phyloP scores from a whole-genome alignment of 2,329 filamentous ascomycete species.

The Nemania abortiva region DNA sequence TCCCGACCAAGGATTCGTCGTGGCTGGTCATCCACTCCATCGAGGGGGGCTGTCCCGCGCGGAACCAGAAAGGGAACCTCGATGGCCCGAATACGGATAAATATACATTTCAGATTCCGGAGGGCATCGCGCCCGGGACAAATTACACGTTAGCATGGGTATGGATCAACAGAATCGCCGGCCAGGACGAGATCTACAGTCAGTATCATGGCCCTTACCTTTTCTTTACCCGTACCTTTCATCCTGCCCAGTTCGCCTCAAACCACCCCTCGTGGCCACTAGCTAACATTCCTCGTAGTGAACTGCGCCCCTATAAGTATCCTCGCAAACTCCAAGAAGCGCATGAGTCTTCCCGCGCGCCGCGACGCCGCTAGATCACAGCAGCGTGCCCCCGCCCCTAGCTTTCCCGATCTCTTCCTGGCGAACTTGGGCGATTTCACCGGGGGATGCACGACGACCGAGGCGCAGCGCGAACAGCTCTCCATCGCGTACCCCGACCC shows the following conservation, averaged over 20 bases:
- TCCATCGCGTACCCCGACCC: constrained; percentile 70
- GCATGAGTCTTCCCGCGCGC: constrained; percentile 31
- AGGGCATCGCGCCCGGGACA: constrained; percentile 67
- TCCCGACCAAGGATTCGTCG: constrained; percentile 64
- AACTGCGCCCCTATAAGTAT: constrained; percentile 77
- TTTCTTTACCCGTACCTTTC: not conserved
- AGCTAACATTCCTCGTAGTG: constrained; percentile 53
- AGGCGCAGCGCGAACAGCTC: constrained; percentile 56
- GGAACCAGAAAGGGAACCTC: constrained; percentile 63
- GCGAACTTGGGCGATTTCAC: constrained; percentile 67
- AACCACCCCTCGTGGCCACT: not conserved
- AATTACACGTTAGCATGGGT: constrained; percentile 79
- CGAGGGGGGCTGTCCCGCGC: constrained; percentile 74
- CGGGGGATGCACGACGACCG: constrained; percentile 65
- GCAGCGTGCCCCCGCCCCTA: constrained; percentile 34
- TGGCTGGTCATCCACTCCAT: constrained; percentile 81
- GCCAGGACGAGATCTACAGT: constrained; percentile 78
- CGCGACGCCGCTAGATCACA: constrained; percentile 34
- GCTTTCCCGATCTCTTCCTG: constrained; percentile 75
- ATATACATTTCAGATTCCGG: constrained; percentile 71
- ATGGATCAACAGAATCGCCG: constrained; percentile 76
- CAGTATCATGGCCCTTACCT: constrained; percentile 66
- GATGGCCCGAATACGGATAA: constrained; percentile 57
- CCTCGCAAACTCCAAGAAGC: constrained; percentile 46
- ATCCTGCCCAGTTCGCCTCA: not conserved